Evolutionary conservation across 2,329 filamentous ascomycete genomes (phyloP), one percentile per base, ranked within the genome.

Genomic region (Exophiala aquamarina): DNA sequence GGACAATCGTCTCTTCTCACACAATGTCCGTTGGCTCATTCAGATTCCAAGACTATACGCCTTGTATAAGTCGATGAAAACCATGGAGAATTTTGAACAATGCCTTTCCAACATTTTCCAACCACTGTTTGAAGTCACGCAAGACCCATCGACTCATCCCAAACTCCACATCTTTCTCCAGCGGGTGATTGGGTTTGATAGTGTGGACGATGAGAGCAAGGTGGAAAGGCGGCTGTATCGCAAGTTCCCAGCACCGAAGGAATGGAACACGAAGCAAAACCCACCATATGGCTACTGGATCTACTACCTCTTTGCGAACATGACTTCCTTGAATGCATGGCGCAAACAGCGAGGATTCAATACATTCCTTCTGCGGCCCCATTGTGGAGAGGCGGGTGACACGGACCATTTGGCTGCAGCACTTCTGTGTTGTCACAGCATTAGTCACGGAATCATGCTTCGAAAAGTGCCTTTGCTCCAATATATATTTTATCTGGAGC

Each of bases 201-300:
- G 89, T 61, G 93, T 98, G 37, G 93, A 98, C 63, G 93, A 98
- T 59, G 93, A 98, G 72, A 96, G 91, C 75, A 98, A 98, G 71
- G 79, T 90, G 2, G 93, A 98, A 69, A 84, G 92, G 20, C 85
- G 93, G 15, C 78, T 97, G n/a, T 95, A 90, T 72, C 87, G 86
- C 63, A 98, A 98, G 66, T 98, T 95, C 58, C 93, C 93, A 0
- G 84, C 93, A 17, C 92, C 93, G 3, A 87, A 83, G 52, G 83
- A 83, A 44, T 98, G 93, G 93, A 81, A 84, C 55, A 90, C 89
- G 1, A 90, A 87, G 61, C 91, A 97, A 68, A 98, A 98, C 63
- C 93, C 93, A 11, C 93, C 93, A 0, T 98, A 98, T 72, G 96
- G 87, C 65, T 98, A 98, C 71, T 98, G 93, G 93, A 87, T 97